Evolutionary conservation across 1,284 basidiomycete genomes (phyloP), one percentile per base, ranked within the genome.

Genomic region (Tremellales sp.): DNA sequence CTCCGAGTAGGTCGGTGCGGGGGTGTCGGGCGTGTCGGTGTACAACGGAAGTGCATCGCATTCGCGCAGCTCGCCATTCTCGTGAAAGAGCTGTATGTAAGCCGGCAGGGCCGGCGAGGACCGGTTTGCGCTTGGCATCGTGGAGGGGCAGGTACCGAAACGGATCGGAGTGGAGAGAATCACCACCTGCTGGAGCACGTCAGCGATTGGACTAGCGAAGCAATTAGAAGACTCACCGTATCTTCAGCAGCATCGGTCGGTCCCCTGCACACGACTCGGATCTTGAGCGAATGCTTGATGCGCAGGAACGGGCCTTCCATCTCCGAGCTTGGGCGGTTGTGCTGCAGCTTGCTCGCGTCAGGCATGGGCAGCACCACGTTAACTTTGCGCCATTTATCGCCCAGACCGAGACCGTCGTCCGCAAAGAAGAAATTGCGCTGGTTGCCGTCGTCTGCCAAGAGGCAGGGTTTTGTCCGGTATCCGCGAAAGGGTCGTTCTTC

Each of bases 41-140:
- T 73, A 73, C 4, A 68, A 40, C 3, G 71, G 71, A 5, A 72
- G 48, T 8, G 66, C 57, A 40, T 71, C 71, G 40, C 69, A 66
- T 40, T 65, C 61, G 25, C 65, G 53, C 19, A 50, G 27, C 27
- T 65, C 62, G 13, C 71, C 70, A 40, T 71, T 71, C 57, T 71
- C 70, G 42, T 66, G 60, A 54, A 63, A 73, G 13, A 72, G 52
- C 45, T 67, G 63, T 28, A 62, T 54, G 48, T 71, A 73, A 3
- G 70, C 57, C 3, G 71, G 70, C 0, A 71, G 60, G 6, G 13
- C 27, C 26, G 27, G 14, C 38, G 24, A 3, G 43, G 34, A 24
- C 12, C 0, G n/a, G 10, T 39, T 22, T 12, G 28, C 18, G 21
- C 8, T 16, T 10, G 54, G 60, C 21, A 48, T 31, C 1, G 65